Evolutionary conservation across 306 rosid genomes (phyloP).

Genomic region (Coriaria nepalensis): DNA sequence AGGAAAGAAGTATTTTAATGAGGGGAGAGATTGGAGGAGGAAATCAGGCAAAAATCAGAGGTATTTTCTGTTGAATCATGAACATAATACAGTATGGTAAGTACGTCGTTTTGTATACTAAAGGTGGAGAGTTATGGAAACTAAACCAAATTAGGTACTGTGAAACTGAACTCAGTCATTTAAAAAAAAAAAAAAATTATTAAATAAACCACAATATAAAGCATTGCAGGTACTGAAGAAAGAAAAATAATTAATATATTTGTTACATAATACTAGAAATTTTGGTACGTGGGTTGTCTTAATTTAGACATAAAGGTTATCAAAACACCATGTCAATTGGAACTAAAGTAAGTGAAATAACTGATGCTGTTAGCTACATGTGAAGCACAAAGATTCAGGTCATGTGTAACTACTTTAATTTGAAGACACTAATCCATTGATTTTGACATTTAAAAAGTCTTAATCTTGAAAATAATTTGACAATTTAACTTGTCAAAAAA

Average conservation of each 20-base stretch:
- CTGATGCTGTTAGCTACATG: too few species aligned
- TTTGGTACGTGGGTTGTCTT: slow-evolving; percentile 8
- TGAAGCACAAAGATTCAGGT: too few species aligned
- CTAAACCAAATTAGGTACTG: slow-evolving; percentile 21
- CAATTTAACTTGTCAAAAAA: too few species aligned
- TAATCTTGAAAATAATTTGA: too few species aligned
- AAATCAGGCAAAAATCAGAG: slow-evolving; percentile 10
- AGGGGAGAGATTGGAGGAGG: slow-evolving; percentile 18
- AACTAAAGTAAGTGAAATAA: too few species aligned
- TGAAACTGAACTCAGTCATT: slow-evolving; percentile 1
- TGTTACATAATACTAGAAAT: too few species aligned
- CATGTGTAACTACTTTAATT: too few species aligned
- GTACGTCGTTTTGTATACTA: slow-evolving; percentile 14
- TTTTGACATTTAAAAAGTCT: too few species aligned
- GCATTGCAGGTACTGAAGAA: slow-evolving; percentile 3
- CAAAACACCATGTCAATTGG: too few species aligned
- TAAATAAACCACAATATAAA: slow-evolving; percentile 3
- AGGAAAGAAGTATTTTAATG: slow-evolving; percentile 1
- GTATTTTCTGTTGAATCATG: slow-evolving; percentile 18
- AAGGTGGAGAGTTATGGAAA: slow-evolving; percentile 13
- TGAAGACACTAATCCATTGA: too few species aligned
- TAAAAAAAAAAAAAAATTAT: too few species aligned
- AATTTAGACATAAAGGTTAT: slow-evolving; percentile 20
- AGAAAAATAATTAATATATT: background rate
- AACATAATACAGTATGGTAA: slow-evolving; percentile 14